A percentile compares a stretch with the other conserved stretches of the same genome.
These are phyloP conservation scores for Microdochium bolleyi DNA, from an alignment of 2,329 filamentous ascomycete genomes.

Conservation along the genomic window DNA sequence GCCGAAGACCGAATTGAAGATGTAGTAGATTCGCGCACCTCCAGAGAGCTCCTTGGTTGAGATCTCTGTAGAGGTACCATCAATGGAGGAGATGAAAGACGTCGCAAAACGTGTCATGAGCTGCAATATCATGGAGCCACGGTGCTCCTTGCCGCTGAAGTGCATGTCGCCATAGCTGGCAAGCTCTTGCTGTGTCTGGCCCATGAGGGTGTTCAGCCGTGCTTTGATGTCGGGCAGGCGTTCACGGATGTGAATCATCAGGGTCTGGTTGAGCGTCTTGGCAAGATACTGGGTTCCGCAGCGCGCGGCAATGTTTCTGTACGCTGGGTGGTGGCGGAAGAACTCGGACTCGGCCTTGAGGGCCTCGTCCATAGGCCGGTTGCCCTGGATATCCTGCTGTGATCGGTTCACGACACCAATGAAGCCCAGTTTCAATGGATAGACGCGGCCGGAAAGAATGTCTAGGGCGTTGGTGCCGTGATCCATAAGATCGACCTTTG, in stretches of 20 bases:
- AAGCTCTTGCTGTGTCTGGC: slow-evolving; percentile 97
- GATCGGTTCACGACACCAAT: slow-evolving; percentile 97
- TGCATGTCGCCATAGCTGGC: slow-evolving; percentile 97
- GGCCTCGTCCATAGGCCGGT: slow-evolving; percentile 90
- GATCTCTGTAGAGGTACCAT: slow-evolving; percentile 96
- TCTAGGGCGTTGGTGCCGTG: slow-evolving; percentile 97
- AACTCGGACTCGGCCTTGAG: slow-evolving; percentile 87
- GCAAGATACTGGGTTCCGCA: slow-evolving; percentile 93
- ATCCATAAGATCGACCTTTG: slow-evolving; percentile 97
- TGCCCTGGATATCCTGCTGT: slow-evolving; percentile 94
- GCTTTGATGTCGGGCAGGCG: slow-evolving; percentile 96
- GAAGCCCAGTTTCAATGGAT: slow-evolving; percentile 93
- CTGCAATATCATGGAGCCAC: slow-evolving; percentile 89
- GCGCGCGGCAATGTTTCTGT: slow-evolving; percentile 87
- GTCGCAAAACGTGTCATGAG: slow-evolving; percentile 98
- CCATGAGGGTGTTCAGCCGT: slow-evolving; percentile 94
- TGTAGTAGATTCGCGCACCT: slow-evolving; percentile 94
- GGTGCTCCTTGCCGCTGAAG: slow-evolving; percentile 94
- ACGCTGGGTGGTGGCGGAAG: slow-evolving; percentile 94
- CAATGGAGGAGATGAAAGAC: slow-evolving; percentile 96
- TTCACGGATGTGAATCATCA: slow-evolving; percentile 95
- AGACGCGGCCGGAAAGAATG: slow-evolving; percentile 94
- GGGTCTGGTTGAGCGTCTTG: slow-evolving; percentile 87
- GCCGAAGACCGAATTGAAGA: slow-evolving; percentile 98
- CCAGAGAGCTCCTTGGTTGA: slow-evolving; percentile 97